phyloP scores from a whole-genome alignment of 371 early-diverging fungal species.

The Nematocida sp. region DNA sequence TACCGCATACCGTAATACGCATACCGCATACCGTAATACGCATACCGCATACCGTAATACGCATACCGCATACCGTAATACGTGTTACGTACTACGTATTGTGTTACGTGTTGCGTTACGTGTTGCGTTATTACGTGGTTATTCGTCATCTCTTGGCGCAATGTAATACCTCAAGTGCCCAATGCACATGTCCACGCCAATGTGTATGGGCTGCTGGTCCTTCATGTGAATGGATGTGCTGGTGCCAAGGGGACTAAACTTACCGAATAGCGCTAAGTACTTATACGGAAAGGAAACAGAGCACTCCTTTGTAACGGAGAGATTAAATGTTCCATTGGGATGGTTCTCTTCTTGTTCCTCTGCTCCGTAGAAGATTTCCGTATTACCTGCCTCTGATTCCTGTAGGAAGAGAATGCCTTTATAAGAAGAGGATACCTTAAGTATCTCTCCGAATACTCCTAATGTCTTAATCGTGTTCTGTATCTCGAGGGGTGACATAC shows the following conservation, averaged over 20 bases:
- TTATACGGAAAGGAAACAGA: constrained; percentile 80
- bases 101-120: too few species aligned
- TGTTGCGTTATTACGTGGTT: too few species aligned
- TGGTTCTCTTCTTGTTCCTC: constrained; percentile 69
- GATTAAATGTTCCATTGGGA: constrained; percentile 70
- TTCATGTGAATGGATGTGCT: constrained; percentile 75
- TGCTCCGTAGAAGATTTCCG: constrained; percentile 69
- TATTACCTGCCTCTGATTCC: constrained; percentile 80
- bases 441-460: constrained; percentile 74
- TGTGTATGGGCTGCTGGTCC: constrained; percentile 78
- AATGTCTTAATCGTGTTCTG: constrained; percentile 82
- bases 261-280: constrained; percentile 83
- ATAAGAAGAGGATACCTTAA: constrained; percentile 79
- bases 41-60: too few species aligned
- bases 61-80: too few species aligned
- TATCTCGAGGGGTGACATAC: constrained; percentile 81
- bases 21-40: too few species aligned
- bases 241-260: constrained; percentile 78
- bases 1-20: too few species aligned
- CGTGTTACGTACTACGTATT: too few species aligned
- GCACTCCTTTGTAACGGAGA: constrained; percentile 71
- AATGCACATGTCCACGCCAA: constrained; percentile 82
- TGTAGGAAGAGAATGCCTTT: constrained; percentile 81
- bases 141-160: constrained; percentile 54
- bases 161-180: constrained; percentile 78